Conservation (phyloP, 306 rosid genomes). For the Alnus glutinosa region DNA sequence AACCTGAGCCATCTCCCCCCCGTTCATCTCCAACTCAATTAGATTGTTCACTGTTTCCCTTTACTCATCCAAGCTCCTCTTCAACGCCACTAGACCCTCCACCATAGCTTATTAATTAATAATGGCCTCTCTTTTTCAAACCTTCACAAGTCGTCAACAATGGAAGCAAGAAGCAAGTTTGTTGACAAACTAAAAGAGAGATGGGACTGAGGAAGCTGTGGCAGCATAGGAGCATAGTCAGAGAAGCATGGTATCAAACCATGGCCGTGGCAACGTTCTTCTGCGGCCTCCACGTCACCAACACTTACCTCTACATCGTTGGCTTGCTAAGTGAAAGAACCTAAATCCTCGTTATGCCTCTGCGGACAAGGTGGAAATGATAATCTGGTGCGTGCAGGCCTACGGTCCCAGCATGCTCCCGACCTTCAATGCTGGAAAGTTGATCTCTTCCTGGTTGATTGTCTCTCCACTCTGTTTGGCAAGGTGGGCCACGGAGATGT, state of each 20-base stretch:
- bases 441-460: slow-evolving; percentile 41
- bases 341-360: not conserved
- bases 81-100: too few species aligned
- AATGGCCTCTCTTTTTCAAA: too few species aligned
- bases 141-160: too few species aligned
- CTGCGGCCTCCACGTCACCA: slow-evolving; percentile 51
- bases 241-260: slow-evolving; percentile 36
- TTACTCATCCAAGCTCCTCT: too few species aligned
- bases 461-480: slow-evolving; percentile 50
- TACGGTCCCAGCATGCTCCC: slow-evolving; percentile 93
- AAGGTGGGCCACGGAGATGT: slow-evolving; percentile 56
- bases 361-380: slow-evolving; percentile 1
- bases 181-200: not conserved
- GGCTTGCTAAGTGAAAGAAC: slow-evolving; percentile 32
- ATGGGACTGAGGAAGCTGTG: slow-evolving; percentile 18
- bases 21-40: too few species aligned
- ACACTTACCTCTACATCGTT: slow-evolving; percentile 34
- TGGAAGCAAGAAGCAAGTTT: too few species aligned
- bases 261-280: slow-evolving; percentile 25
- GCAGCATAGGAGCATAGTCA: slow-evolving; percentile 15
- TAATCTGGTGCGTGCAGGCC: slow-evolving; percentile 45
- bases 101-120: too few species aligned
- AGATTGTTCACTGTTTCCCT: too few species aligned
- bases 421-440: slow-evolving; percentile 33
- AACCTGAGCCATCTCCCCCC: too few species aligned